Evolutionary conservation across 179 eudicot genomes (phyloP), one percentile per base, ranked within the genome.

Genomic region (Silene coronaria): DNA sequence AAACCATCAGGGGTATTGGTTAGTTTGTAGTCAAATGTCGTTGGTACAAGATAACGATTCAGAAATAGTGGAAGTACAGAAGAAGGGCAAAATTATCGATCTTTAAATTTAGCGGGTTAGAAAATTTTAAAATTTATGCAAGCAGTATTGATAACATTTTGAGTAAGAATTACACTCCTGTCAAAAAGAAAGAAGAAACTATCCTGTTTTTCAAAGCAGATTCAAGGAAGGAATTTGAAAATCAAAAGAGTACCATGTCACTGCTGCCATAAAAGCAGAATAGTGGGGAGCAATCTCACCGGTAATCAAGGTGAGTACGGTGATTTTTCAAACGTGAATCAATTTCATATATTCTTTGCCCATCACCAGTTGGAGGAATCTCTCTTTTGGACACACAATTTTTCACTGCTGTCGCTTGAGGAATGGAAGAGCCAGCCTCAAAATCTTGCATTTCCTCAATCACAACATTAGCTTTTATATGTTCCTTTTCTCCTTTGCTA

Each of bases 331-430:
- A 77, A 79, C 86, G 80, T 9, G 97, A 91, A 79, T 95, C 97
- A 65, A 91, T 88, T 63, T 92, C 93, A 75, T 95, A 95, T 75
- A 95, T 95, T 85, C 74, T 86, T 71, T 87, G 90, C 63, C 99
- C 99, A 68, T 71, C 76, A 30, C 97, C 91, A 73, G 97, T 90
- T 42, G 96, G 92, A 80, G 99, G 96, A 84, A 95, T 79, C 65
- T 76, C 74, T 78, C 84, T 85, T 79, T 82, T 86, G 59, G 77
- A 42, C 75, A 61, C 85, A 61, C 10, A 78, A 67, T 65, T 79
- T 51, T 77, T 70, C 68, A 23, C 74, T 71, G 79, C 79, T 77
- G 55, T 76, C 76, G 57, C 85, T 79, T 81, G 76, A 74, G 51
- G 84, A 65, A 72, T 34, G 72, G 46, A 62, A 21, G 75, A 81